Evolutionary conservation across 257 asterid species (phyloP), one percentile per base, ranked within the genome.

Genomic region (Apocynum venetum): DNA sequence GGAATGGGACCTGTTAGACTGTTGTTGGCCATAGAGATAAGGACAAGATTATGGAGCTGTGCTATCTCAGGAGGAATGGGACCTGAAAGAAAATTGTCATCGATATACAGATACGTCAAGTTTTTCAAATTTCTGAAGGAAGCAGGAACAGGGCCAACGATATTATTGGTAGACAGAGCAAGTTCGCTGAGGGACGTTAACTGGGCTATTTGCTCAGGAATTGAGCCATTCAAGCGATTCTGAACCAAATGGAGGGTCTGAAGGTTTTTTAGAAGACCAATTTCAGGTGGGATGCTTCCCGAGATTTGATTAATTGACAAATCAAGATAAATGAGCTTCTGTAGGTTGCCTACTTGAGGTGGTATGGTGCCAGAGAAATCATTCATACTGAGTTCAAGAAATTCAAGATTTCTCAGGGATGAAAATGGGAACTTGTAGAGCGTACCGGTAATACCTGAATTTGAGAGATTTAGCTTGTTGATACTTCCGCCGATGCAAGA

Each of bases 361-460:
- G 83, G 78, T 38, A 82, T 78, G 35, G 71, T 68, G 60, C 85
- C 85, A 38, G 36, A 79, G 51, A 79, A 36, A 0, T 51, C 13
- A 41, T 79, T 83, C 15, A 55, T 0, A 71, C 74, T 71, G 19
- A 79, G 38, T 19, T 83, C 83, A 17, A 79, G 43, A 72, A 74
- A 68, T 11, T 70, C 59, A 61, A 82, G 85, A 75, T 74, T 74
- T 25, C 77, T 70, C 4, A 82, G 69, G 2, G 75, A 78, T 0
- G 63, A 71, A 63, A 83, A 83, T 6, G 81, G 86, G 25, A 82
- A 76, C 40, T 60, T 31, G 38, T 79, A 7, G 11, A 82, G 80
- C 9, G 78, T 55, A 6, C 83, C 83, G 10, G 3, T 49, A 3
- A 82, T 41, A 43, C 63, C 0, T 7, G 74, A 46, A 55, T 38